Conservation (phyloP, 495 filamentous ascomycete species). For the Penicillium turbatum region DNA sequence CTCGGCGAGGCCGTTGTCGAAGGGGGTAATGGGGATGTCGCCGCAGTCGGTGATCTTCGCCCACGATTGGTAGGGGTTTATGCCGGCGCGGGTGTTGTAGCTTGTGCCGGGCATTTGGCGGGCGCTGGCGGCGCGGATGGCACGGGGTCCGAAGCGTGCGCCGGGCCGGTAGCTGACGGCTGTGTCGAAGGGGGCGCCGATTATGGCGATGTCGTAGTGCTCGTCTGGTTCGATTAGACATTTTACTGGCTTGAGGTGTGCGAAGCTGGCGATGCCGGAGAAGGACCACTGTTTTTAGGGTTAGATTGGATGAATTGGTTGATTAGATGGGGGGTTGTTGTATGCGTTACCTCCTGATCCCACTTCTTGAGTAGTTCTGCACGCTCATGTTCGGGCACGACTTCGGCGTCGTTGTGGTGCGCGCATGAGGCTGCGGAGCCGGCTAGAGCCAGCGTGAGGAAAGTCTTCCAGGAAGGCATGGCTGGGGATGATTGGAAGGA, state of each 20-base stretch:
- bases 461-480: conserved; percentile 26
- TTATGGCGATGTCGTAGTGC: conserved; percentile 71
- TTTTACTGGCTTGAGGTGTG: conserved; percentile 68
- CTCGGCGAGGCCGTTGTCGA: conserved; percentile 72
- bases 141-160: conserved; percentile 76
- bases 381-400: conserved; percentile 37
- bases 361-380: conserved; percentile 50
- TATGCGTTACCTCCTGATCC: conserved; percentile 44
- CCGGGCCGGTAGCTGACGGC: conserved; percentile 76
- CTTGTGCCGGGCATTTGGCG: conserved; percentile 67
- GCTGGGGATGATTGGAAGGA: not conserved
- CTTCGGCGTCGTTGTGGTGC: conserved; percentile 39
- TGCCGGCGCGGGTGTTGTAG: conserved; percentile 71
- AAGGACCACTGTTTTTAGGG: conserved; percentile 80
- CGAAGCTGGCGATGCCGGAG: conserved; percentile 75
- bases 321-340: not conserved
- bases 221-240: conserved; percentile 65
- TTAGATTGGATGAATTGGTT: too few species aligned
- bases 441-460: conserved; percentile 38
- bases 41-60: conserved; percentile 75
- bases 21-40: conserved; percentile 75
- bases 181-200: conserved; percentile 83
- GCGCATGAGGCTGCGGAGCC: conserved; percentile 33
- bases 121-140: conserved; percentile 73
- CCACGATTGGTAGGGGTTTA: conserved; percentile 75